Conservation (phyloP, 192 early-diverging fungal genomes). For the Podila horticola region DNA sequence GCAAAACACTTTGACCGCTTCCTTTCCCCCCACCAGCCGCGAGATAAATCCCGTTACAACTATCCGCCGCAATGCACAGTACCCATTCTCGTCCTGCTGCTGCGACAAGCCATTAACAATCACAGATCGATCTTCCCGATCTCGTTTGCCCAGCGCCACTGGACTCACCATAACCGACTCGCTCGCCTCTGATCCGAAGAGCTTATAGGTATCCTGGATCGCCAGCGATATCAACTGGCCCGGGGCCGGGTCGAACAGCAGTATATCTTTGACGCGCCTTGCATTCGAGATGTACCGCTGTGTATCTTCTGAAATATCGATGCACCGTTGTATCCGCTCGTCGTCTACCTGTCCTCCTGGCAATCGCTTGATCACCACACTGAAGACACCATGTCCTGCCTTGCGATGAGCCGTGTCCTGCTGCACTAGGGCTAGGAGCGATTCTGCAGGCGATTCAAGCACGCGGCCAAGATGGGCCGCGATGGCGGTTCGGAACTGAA, state of each 20-base stretch:
- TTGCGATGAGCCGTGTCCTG: conserved; percentile 20
- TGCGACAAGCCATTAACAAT: conserved; percentile 19
- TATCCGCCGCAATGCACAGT: conserved; percentile 12
- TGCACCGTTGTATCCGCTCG: neutral
- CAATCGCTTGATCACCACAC: conserved; percentile 29
- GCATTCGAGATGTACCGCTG: conserved; percentile 1
- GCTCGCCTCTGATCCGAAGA: neutral
- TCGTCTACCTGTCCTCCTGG: neutral
- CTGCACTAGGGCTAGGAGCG: conserved; percentile 23
- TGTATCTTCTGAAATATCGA: neutral
- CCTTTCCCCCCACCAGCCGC: conserved; percentile 2
- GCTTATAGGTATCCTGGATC: neutral
- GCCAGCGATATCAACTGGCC: conserved; percentile 1
- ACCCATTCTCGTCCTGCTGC: conserved; percentile 25
- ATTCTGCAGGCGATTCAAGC: neutral
- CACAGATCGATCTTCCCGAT: neutral
- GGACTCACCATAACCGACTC: neutral
- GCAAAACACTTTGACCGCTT: conserved; percentile 9
- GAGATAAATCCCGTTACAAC: conserved; percentile 20
- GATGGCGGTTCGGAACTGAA: conserved; percentile 21
- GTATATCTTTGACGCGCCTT: conserved; percentile 20
- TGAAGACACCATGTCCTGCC: conserved; percentile 29
- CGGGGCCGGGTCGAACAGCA: conserved; percentile 35
- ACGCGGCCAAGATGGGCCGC: conserved; percentile 21
- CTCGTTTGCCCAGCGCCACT: neutral